Conservation (phyloP, 164 flowering plant species). For the Macadamia tetraphylla region DNA sequence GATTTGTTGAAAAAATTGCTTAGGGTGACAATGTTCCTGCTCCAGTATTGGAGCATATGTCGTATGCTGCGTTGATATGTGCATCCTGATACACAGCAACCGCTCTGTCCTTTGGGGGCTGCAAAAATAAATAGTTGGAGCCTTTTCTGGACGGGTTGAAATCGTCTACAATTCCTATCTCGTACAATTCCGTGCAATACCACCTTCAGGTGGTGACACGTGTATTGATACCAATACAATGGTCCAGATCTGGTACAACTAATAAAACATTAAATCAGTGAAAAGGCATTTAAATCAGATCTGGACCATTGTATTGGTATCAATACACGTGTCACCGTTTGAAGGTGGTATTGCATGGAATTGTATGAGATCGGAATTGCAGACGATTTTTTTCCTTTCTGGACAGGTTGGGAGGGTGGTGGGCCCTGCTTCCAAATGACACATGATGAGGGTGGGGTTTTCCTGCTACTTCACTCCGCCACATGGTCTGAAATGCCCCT, state of each 20-base stretch:
- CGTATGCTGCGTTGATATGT: constrained; percentile 93
- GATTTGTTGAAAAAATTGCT: constrained; percentile 17
- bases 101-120: constrained; percentile 72
- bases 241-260: too few relatives aligned
- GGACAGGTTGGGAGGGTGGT: constrained; percentile 58
- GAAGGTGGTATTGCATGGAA: too few relatives aligned
- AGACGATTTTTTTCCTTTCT: too few relatives aligned
- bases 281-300: too few relatives aligned
- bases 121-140: constrained; percentile 81
- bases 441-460: constrained; percentile 61
- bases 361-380: too few relatives aligned
- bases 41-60: constrained; percentile 99
- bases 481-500: constrained; percentile 60
- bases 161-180: too few relatives aligned
- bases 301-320: too few relatives aligned
- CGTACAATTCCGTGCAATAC: too few relatives aligned
- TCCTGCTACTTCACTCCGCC: constrained; percentile 61
- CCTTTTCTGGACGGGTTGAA: constrained; percentile 60
- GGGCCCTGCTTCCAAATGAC: constrained; percentile 55
- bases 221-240: too few relatives aligned
- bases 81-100: constrained; percentile 49
- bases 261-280: too few relatives aligned
- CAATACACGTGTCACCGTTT: too few relatives aligned
- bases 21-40: constrained; percentile 85
- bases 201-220: too few relatives aligned